Conservation (phyloP, 768 basidiomycete genomes). For the Pilatotrama ljubarskyi region DNA sequence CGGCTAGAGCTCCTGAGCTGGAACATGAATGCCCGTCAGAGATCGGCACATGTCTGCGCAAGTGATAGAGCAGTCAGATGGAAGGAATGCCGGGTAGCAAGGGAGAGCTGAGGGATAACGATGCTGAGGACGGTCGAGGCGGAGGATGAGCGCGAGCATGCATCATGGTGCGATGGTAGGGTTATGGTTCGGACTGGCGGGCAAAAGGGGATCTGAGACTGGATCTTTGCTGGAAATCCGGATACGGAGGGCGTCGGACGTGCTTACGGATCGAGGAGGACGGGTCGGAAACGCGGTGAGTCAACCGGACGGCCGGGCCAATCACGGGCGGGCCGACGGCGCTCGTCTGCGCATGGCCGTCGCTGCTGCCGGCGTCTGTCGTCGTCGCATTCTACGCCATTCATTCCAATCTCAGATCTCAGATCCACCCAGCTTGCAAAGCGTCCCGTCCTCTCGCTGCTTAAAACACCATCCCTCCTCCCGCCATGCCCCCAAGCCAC, state of each 20-base stretch:
- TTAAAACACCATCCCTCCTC: background rate
- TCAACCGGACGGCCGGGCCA: slow-evolving; percentile 7
- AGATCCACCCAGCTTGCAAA: slow-evolving; percentile 11
- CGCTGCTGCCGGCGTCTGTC: slow-evolving; percentile 2
- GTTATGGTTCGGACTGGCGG: slow-evolving; percentile 1
- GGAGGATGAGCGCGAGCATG: background rate
- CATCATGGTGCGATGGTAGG: no score
- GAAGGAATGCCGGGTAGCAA: background rate
- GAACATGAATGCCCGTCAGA: no score
- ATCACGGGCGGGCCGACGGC: slow-evolving; percentile 7
- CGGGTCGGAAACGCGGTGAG: slow-evolving; percentile 7
- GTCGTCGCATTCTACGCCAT: slow-evolving; percentile 11
- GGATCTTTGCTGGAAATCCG: background rate
- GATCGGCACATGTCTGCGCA: background rate
- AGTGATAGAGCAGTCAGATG: background rate
- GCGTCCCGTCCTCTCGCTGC: slow-evolving; percentile 5
- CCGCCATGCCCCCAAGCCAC: slow-evolving; percentile 13
- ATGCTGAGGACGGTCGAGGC: background rate
- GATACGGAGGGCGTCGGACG: slow-evolving; percentile 6
- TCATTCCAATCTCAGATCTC: slow-evolving; percentile 22
- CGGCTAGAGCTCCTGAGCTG: slow-evolving; percentile 2
- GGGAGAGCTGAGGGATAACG: background rate
- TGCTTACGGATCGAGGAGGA: background rate
- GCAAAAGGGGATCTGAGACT: slow-evolving; percentile 10
- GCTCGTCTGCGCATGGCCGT: slow-evolving; percentile 13